Percentiles rank a stretch among this genome's conserved stretches.
Conservation (phyloP, 2,329 filamentous ascomycete species). For the Lachnum nothofagi region DNA sequence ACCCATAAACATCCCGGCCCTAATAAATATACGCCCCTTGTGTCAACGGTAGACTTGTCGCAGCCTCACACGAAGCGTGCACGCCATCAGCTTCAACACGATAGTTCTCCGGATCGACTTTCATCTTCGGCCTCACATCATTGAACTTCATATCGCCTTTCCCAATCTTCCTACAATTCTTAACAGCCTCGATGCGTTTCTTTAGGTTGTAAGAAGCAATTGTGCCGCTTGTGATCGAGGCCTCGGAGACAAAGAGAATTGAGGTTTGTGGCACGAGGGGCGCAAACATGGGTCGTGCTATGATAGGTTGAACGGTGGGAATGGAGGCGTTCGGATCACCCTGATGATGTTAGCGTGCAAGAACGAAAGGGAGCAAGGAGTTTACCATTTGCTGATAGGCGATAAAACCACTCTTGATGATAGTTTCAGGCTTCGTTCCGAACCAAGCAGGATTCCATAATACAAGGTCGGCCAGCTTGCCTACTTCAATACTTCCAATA, state of each 20-base stretch:
- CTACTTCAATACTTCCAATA: slow-evolving; percentile 80
- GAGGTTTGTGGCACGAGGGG: slow-evolving; percentile 65
- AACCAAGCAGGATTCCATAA: slow-evolving; percentile 83
- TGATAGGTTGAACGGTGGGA: slow-evolving; percentile 78
- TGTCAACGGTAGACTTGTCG: slow-evolving; percentile 65
- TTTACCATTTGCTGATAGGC: slow-evolving; percentile 75
- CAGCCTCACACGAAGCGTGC: slow-evolving; percentile 68
- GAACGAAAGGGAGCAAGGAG: neutral
- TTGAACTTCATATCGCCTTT: slow-evolving; percentile 93
- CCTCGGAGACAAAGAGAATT: slow-evolving; percentile 77
- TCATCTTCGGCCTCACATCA: slow-evolving; percentile 76
- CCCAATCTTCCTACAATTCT: slow-evolving; percentile 65
- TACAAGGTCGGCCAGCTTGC: slow-evolving; percentile 84
- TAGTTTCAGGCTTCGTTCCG: slow-evolving; percentile 74
- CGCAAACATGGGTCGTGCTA: slow-evolving; percentile 82
- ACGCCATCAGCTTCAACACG: slow-evolving; percentile 78
- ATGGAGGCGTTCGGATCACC: slow-evolving; percentile 80
- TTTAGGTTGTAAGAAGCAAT: slow-evolving; percentile 68
- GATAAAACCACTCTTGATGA: slow-evolving; percentile 86
- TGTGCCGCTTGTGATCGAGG: slow-evolving; percentile 61
- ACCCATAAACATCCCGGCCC: neutral
- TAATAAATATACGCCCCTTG: slow-evolving; percentile 75
- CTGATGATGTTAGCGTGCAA: slow-evolving; percentile 36
- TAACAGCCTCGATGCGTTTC: slow-evolving; percentile 77
- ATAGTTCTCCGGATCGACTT: slow-evolving; percentile 87